Percentiles rank a stretch among this genome's conserved stretches.
Conservation (phyloP, 768 basidiomycete species). For the Calocybe gangraenosa region DNA sequence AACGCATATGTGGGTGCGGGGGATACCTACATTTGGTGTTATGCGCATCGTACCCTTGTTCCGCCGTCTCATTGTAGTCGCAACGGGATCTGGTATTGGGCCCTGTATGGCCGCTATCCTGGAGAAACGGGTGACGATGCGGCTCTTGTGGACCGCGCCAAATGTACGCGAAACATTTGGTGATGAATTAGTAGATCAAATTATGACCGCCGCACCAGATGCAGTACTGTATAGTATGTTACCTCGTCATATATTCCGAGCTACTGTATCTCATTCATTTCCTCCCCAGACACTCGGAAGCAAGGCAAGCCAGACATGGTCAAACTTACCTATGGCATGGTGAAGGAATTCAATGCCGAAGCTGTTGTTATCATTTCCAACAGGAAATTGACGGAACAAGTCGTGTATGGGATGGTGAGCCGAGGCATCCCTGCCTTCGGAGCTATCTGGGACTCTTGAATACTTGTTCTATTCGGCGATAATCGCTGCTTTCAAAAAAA, state of each 20-base stretch:
- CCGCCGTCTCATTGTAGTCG: constrained; percentile 51
- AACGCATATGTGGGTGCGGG: constrained; percentile 51
- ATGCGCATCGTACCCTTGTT: constrained; percentile 51
- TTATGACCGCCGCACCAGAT: constrained; percentile 42
- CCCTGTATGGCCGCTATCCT: constrained; percentile 53
- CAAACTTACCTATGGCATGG: constrained; percentile 39
- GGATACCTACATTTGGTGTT: constrained; percentile 52
- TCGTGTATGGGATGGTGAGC: constrained; percentile 58
- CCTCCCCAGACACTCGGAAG: constrained; percentile 32
- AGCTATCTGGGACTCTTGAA: constrained; percentile 47
- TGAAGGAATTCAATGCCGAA: constrained; percentile 44
- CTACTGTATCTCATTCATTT: constrained; percentile 11
- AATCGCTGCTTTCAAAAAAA: too few relatives aligned
- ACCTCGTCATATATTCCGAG: neutral
- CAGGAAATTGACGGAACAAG: constrained; percentile 49
- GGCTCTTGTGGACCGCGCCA: constrained; percentile 57
- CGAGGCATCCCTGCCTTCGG: constrained; percentile 57
- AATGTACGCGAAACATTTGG: constrained; percentile 60
- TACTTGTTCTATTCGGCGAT: constrained; percentile 34
- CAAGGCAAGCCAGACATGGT: constrained; percentile 48
- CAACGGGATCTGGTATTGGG: constrained; percentile 55
- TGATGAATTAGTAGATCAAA: constrained; percentile 50
- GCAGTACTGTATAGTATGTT: constrained; percentile 51
- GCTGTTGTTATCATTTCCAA: constrained; percentile 58
- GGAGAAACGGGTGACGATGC: constrained; percentile 44